Evolutionary conservation across 2,329 filamentous ascomycete species (phyloP).

Genomic region (Fusarium sp.): DNA sequence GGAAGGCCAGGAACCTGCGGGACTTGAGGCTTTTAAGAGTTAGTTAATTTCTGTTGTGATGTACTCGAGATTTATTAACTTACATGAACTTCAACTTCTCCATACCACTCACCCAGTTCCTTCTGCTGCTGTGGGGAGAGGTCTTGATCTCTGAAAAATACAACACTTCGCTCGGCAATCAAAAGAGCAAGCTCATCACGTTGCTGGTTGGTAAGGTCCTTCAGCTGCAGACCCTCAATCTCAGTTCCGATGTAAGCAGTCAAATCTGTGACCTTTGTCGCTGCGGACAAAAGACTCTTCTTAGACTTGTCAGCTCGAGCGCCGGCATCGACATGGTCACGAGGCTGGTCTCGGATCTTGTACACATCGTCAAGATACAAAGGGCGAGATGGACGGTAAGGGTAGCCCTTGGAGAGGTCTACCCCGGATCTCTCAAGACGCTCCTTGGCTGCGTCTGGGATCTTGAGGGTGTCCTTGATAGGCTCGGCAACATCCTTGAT

Average conservation of each 20-base stretch:
- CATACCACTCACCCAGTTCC: constrained; percentile 73
- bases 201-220: constrained; percentile 71
- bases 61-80: constrained; percentile 40
- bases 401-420: constrained; percentile 79
- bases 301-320: constrained; percentile 76
- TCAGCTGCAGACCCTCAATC: constrained; percentile 74
- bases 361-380: constrained; percentile 79
- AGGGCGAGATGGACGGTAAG: constrained; percentile 77
- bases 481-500: constrained; percentile 76
- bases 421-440: constrained; percentile 78
- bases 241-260: constrained; percentile 75
- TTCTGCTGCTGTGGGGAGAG: constrained; percentile 74
- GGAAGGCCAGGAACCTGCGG: constrained; percentile 77
- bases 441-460: constrained; percentile 70
- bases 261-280: constrained; percentile 74
- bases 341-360: constrained; percentile 69
- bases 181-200: constrained; percentile 74
- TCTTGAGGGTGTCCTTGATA: constrained; percentile 73
- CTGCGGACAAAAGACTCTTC: constrained; percentile 71
- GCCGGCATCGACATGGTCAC: constrained; percentile 74
- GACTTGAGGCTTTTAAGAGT: constrained; percentile 71
- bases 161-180: constrained; percentile 75
- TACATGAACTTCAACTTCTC: constrained; percentile 78
- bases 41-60: background rate
- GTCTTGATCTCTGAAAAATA: constrained; percentile 77